Evolutionary conservation across 257 asterid species (phyloP), one percentile per base, ranked within the genome.

Genomic region (Voacanga thouarsii): DNA sequence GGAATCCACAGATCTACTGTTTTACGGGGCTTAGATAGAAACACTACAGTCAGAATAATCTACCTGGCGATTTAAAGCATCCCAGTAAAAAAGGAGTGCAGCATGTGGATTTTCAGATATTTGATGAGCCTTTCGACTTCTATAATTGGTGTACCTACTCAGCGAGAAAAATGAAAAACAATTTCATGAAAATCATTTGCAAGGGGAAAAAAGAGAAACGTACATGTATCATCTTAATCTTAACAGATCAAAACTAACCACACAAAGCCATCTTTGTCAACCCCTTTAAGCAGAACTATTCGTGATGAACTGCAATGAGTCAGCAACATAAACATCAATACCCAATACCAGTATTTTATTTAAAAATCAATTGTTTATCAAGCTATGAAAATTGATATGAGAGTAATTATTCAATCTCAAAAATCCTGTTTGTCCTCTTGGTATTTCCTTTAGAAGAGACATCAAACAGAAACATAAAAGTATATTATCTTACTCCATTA

Each of bases 11-110:
- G 24, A 83, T 56, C 12, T 24, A 50, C 44, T 15, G 53, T 2
- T 24, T 49, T 45, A 49, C 69, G 66, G 16, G 24, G 68, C 73
- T 55, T 21, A 15, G 19, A n/a, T 67, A 9, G 24, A 15, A 45
- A 33, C 5, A 6, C 45, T 75, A 69, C 70, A 57, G 67, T 78
- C 10, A 51, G 49, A 37, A 65, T 41, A 8, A 37, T 72, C 50
- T 80, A 87, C 90, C 89, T 85, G 89, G 82, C 89, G 89, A 77
- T 87, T 87, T 75, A 87, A 83, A 72, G 74, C 82, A 67, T 78
- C 82, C 90, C 90, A 87, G 83, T 85, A 85, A 79, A 85, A 85
- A 51, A 87, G 90, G 70, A 85, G 85, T 37, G 89, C 71, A 3
- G 89, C 90, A 47, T 72, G 59, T 61, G 90, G 90, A 78, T 87